Base-by-base conservation (phyloP, 768 basidiomycete species). In the Serendipita sp. region DNA sequence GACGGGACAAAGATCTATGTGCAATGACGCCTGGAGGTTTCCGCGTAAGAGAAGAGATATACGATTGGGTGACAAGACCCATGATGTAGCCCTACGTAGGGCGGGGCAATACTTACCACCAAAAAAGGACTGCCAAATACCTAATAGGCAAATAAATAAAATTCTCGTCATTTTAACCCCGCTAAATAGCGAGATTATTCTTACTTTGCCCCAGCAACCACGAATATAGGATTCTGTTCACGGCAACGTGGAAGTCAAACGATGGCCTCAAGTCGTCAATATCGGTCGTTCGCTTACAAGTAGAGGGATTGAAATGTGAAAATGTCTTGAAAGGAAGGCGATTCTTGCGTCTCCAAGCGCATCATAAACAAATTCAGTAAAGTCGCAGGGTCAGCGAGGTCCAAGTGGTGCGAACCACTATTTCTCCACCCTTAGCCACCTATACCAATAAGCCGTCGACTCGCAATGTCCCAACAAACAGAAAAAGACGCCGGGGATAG, bases 1-100 rank as follows among this genome's bases (percentile, higher is more conserved):
- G 80, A 53, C 87, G 81, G 16, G 87, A 29, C 33, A 60, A 36
- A 16, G 55, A 31, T 18, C 33, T 60, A 37, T 60, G 55, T 27
- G 55, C 55, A n/a, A 60, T 60, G 36, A 60, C 34, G 10, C 55
- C 55, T 60, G 55, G 16, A 40, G 5, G 40, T 6, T 40, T 40
- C 5, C 1, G 13, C 13, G 40, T 40, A 13, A 40, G 40, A 13
- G 40, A n/a, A 29, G 10, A 60, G n/a, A 60, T 31, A 60, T 60
- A 34, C 10, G 55, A 60, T 29, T 27, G 27, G 13, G 52, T 31
- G 16, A 31, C 52, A 15, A 29, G 52, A 53, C 11, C 31, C 52
- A 13, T 18, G 44, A 45, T 18, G 23, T 23, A 23, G 23, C 18
- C 44, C 13, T 18, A n/a, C 29, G n/a, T 50, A 18, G n/a, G 29